phyloP scores from a whole-genome alignment of 129 eudicot species.

The carrot (Daucus carota) region DNA sequence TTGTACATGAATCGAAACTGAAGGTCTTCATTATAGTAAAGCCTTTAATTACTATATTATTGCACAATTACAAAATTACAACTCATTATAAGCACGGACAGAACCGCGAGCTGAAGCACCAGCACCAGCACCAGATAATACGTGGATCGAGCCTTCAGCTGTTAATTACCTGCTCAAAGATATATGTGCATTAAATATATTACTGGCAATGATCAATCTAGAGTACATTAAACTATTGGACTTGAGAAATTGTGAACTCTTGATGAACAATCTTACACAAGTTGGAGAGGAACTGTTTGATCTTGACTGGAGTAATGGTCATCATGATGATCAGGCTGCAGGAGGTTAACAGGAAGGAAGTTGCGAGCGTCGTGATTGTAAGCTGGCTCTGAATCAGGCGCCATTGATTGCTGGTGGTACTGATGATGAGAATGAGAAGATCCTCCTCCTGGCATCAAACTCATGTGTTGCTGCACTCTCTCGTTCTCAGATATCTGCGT shows the following conservation, averaged over 20 bases:
- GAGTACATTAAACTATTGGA: not conserved
- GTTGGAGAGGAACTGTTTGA: conserved; percentile 29
- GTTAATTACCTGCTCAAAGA: not conserved
- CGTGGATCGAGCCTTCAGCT: not conserved
- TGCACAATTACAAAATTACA: not conserved
- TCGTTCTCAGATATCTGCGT: conserved; percentile 40
- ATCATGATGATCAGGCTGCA: conserved; percentile 20
- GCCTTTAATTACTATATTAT: not conserved
- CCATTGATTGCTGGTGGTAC: conserved; percentile 7
- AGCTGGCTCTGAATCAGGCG: not conserved
- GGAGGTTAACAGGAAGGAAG: conserved; percentile 33
- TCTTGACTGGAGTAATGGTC: conserved; percentile 22
- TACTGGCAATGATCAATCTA: not conserved
- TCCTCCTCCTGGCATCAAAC: conserved; percentile 27
- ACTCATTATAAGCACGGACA: not conserved
- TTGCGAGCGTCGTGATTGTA: conserved; percentile 18
- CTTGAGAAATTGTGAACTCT: not conserved
- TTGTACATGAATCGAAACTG: not conserved
- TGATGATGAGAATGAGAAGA: not conserved
- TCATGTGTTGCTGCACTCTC: conserved; percentile 38
- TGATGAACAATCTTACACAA: conserved; percentile 21
- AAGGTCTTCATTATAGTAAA: not conserved
- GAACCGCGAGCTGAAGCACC: not conserved
- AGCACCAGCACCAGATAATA: not conserved
- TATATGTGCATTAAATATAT: not conserved